phyloP scores from a whole-genome alignment of 345 rosid genomes.

The Hibiscus syriacus region DNA sequence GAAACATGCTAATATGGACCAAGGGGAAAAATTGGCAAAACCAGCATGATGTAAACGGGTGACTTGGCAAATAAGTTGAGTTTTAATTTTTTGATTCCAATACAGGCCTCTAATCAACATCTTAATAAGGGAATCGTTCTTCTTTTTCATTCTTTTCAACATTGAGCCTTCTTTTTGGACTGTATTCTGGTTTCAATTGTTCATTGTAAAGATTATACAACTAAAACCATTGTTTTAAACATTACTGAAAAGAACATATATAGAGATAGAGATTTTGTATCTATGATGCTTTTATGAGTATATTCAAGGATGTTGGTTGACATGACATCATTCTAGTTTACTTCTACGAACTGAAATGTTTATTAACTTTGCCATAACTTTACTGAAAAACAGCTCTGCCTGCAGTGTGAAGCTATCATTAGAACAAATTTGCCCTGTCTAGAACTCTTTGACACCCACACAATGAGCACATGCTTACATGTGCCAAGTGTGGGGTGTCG shows the following conservation, averaged over 20 bases:
- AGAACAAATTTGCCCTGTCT: background rate
- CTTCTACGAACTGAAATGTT: background rate
- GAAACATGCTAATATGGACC: constrained; percentile 28
- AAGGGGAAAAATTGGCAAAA: constrained; percentile 21
- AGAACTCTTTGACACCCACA: background rate
- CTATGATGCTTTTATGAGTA: background rate
- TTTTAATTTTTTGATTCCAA: constrained; percentile 2
- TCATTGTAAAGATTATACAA: constrained; percentile 1
- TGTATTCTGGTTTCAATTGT: constrained; percentile 7
- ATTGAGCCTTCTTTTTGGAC: background rate
- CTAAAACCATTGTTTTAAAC: background rate
- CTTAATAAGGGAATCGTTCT: constrained; percentile 14
- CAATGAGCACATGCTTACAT: background rate
- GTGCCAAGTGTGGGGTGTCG: constrained; percentile 1
- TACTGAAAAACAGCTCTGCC: background rate
- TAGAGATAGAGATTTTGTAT: background rate
- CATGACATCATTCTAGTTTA: background rate
- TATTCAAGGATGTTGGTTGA: background rate
- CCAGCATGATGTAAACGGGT: constrained; percentile 25
- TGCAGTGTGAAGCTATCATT: background rate
- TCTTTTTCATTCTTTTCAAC: constrained; percentile 17
- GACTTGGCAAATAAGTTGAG: constrained; percentile 9
- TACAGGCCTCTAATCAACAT: constrained; percentile 3
- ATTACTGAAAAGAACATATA: constrained; percentile 8
- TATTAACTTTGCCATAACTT: background rate